These are phyloP conservation scores for Spiromastix sp. DNA, from an alignment of 2,329 filamentous ascomycete genomes.

Conservation along the genomic window DNA sequence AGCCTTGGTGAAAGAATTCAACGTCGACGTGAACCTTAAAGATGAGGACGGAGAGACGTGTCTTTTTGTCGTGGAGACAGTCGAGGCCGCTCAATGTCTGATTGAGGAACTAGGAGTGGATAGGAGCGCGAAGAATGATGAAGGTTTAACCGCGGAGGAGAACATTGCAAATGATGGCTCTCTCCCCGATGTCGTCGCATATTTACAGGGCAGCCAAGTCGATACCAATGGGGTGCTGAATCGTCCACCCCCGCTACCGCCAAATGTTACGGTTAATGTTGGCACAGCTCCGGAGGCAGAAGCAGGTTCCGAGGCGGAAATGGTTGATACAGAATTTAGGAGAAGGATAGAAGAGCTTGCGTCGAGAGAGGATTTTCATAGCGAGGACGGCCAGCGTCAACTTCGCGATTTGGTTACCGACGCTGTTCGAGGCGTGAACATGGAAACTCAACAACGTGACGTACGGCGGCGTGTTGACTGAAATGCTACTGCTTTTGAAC, in stretches of 20 bases:
- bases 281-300: slow-evolving; percentile 55
- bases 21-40: slow-evolving; percentile 66
- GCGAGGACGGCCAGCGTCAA: slow-evolving; percentile 67
- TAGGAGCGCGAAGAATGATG: slow-evolving; percentile 52
- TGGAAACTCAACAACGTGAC: slow-evolving; percentile 51
- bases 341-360: slow-evolving; percentile 83
- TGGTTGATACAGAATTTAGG: slow-evolving; percentile 72
- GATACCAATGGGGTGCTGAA: slow-evolving; percentile 25
- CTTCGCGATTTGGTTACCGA: slow-evolving; percentile 71
- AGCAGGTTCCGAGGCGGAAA: slow-evolving; percentile 43
- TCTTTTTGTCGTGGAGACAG: slow-evolving; percentile 81
- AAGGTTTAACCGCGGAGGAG: slow-evolving; percentile 70
- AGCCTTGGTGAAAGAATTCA: slow-evolving; percentile 62
- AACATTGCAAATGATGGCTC: slow-evolving; percentile 72
- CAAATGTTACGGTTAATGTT: slow-evolving; percentile 67
- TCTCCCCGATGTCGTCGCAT: slow-evolving; percentile 63
- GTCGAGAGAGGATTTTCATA: slow-evolving; percentile 70
- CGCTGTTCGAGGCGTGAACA: slow-evolving; percentile 57
- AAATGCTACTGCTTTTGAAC: slow-evolving; percentile 11
- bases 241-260: slow-evolving; percentile 55
- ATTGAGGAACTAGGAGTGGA: slow-evolving; percentile 75
- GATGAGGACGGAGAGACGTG: slow-evolving; percentile 92
- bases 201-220: slow-evolving; percentile 42
- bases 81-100: slow-evolving; percentile 65
- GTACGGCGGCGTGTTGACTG: slow-evolving; percentile 53